Conservation (phyloP, 1,139 yeast genomes). For the Magnusiomyces tetraspermus region DNA sequence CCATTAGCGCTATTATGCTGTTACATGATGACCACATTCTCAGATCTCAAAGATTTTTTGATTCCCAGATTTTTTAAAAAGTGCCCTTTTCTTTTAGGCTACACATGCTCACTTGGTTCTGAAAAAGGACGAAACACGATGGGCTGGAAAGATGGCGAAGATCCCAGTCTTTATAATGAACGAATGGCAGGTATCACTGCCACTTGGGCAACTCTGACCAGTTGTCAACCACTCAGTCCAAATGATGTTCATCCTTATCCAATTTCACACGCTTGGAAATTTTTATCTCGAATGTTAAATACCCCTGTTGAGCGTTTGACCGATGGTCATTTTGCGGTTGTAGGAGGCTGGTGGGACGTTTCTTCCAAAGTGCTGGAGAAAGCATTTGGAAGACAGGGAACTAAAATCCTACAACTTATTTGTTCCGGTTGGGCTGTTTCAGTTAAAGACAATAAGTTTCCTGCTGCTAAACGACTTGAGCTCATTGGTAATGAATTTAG, state of each 20-base stretch:
- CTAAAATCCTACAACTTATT: constrained; percentile 45
- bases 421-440: constrained; percentile 44
- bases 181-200: constrained; percentile 79
- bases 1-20: constrained; percentile 67
- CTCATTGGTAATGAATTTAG: constrained; percentile 64
- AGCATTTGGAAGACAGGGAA: constrained; percentile 61
- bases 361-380: constrained; percentile 47
- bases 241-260: constrained; percentile 43
- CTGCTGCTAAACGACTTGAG: constrained; percentile 70
- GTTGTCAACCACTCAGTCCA: constrained; percentile 20
- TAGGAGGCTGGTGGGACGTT: constrained; percentile 91
- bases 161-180: constrained; percentile 65
- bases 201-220: constrained; percentile 65
- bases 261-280: constrained; percentile 50
- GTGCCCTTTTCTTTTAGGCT: constrained; percentile 85
- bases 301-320: constrained; percentile 30
- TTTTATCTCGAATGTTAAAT: constrained; percentile 64
- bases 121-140: constrained; percentile 73
- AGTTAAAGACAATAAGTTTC: constrained; percentile 43
- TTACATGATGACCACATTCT: constrained; percentile 45
- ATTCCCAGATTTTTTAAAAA: constrained; percentile 80
- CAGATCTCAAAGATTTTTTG: constrained; percentile 58
- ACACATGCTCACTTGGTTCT: constrained; percentile 59
- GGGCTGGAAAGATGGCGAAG: constrained; percentile 83
- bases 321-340: constrained; percentile 62